Conservation (phyloP, 2,329 filamentous ascomycete genomes). For the Fusarium sarcochroum region DNA sequence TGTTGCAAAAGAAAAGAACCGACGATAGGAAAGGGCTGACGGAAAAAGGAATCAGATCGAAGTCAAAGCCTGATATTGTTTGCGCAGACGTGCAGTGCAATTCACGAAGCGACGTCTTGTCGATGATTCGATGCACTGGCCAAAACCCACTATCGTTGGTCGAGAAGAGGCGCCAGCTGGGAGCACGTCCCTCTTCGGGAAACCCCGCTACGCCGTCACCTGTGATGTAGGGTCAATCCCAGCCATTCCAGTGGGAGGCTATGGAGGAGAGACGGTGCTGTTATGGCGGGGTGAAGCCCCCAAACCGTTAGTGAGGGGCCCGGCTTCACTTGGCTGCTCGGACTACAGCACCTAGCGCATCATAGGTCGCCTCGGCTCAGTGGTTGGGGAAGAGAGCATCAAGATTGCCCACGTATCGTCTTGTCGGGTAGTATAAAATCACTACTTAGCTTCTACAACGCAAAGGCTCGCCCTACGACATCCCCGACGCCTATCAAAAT, state of each 20-base stretch:
- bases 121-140: constrained; percentile 47
- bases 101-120: constrained; percentile 41
- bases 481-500: neutral
- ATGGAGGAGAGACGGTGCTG: constrained; percentile 9
- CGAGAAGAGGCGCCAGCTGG: constrained; percentile 37
- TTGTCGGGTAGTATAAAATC: constrained; percentile 20
- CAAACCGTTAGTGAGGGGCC: constrained; percentile 27
- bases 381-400: constrained; percentile 20
- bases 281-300: constrained; percentile 29
- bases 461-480: constrained; percentile 6
- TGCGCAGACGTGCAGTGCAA: constrained; percentile 35
- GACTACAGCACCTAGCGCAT: constrained; percentile 26
- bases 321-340: constrained; percentile 4
- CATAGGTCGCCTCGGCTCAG: constrained; percentile 40
- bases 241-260: neutral
- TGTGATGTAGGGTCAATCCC: constrained; percentile 2
- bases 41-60: constrained; percentile 30
- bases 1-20: constrained; percentile 1
- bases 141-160: constrained; percentile 37
- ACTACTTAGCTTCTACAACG: constrained; percentile 18
- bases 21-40: constrained; percentile 4
- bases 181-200: constrained; percentile 21
- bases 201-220: constrained; percentile 31
- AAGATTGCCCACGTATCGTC: constrained; percentile 16
- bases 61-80: constrained; percentile 32